Base-by-base conservation (phyloP, 1,139 yeast genomes). In the Suhomyces coccinellae region DNA sequence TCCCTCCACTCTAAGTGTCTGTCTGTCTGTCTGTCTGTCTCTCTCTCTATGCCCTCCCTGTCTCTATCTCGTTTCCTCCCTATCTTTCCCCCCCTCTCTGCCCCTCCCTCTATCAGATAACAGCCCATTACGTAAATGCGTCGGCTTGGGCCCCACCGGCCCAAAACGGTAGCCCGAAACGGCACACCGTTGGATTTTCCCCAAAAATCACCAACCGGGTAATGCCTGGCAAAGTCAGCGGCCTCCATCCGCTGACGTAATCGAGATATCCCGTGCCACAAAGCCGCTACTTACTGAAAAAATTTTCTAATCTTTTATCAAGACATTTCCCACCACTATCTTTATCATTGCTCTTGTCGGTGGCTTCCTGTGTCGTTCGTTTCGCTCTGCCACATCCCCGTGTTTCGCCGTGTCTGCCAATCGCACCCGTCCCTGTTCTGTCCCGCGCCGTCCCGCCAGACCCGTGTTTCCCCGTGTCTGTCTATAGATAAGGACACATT, bases 281-380 rank as follows among this genome's bases (percentile, higher is more conserved):
- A 45, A 45, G 43, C 43, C 41, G 38, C 33, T 34, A 38, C 26
- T 16, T 20, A 29, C 34, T 41, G 45, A 45, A 45, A 45, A 45
- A 45, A 41, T 45, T 45, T 45, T 45, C 48, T 45, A 45, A 45
- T 41, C 48, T 45, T 45, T 45, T 41, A 41, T 45, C 38, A 41
- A 24, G 28, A 33, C 41, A 36, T 45, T 45, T 27, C 45, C 29
- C 42, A 38, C 42, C 34, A 30, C 39, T 38, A 38, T 43, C 46
- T 43, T 43, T 31, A 38, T 34, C 38, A 33, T 16, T 6, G 27
- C 28, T 15, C 14, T 11, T 13, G 20, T 27, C 30, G 28, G 40
- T 11, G 33, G 30, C n/a, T 11, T 32, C 11, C 32, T 10, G 31
- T 22, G 36, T 36, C 44, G 4, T 37, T 42, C 45, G 45, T 32